These are phyloP conservation scores for Blastocystis hominis DNA, from an alignment of 352 stramenopile species.

Conservation along the genomic window DNA sequence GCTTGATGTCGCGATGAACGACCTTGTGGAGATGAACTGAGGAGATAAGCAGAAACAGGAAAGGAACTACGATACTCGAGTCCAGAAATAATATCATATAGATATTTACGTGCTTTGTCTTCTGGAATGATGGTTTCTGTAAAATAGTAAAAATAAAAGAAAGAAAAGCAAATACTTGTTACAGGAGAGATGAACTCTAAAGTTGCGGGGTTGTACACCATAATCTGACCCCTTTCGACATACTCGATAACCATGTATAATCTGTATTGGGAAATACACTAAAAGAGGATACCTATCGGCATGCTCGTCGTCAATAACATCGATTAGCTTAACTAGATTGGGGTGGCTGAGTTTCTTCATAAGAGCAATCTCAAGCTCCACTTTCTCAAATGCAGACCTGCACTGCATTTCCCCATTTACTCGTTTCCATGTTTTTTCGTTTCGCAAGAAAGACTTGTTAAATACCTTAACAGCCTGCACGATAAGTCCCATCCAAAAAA, in stretches of 20 bases:
- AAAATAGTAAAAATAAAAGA: background rate
- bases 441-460: constrained; percentile 57
- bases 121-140: background rate
- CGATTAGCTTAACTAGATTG: constrained; percentile 77
- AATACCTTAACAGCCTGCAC: constrained; percentile 55
- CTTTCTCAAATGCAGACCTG: constrained; percentile 42
- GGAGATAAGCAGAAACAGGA: background rate
- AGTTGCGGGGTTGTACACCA: constrained; percentile 2
- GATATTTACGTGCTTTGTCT: constrained; percentile 28
- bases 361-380: constrained; percentile 70
- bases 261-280: constrained; percentile 68
- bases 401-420: constrained; percentile 23
- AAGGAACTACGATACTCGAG: constrained; percentile 19
- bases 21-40: constrained; percentile 66
- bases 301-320: constrained; percentile 74
- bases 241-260: constrained; percentile 71
- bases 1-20: constrained; percentile 77
- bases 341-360: constrained; percentile 80
- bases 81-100: constrained; percentile 53
- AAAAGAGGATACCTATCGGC: background rate
- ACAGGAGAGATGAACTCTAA: background rate
- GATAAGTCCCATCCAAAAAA: background rate
- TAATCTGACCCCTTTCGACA: constrained; percentile 48
- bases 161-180: constrained; percentile 11
- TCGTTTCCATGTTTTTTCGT: constrained; percentile 55